Conservation (phyloP, 352 stramenopile genomes). For the Phytophthora constricta region DNA sequence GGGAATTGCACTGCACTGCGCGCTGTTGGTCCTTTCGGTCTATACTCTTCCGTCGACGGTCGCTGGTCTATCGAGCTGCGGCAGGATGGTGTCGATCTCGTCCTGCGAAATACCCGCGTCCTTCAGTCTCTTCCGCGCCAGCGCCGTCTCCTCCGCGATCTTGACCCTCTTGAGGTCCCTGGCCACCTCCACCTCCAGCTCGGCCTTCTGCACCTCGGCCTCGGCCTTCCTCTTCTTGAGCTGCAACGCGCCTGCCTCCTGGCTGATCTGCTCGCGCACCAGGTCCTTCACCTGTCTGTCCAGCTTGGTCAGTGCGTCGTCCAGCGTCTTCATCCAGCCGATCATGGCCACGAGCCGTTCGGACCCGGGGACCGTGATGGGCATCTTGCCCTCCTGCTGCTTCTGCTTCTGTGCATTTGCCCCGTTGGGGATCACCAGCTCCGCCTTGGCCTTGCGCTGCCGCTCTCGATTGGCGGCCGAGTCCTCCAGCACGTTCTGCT, state of each 20-base stretch:
- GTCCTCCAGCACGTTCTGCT: constrained; percentile 38
- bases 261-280: constrained; percentile 25
- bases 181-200: constrained; percentile 36
- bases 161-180: constrained; percentile 42
- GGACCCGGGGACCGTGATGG: constrained; percentile 23
- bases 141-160: constrained; percentile 35
- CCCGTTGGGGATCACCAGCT: constrained; percentile 25
- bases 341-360: constrained; percentile 35
- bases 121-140: constrained; percentile 38
- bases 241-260: constrained; percentile 22
- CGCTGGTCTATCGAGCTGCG: constrained; percentile 26
- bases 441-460: constrained; percentile 38
- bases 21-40: neutral
- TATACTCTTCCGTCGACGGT: constrained; percentile 5
- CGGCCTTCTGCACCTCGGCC: constrained; percentile 37
- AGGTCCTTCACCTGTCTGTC: constrained; percentile 38
- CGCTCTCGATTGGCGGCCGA: constrained; percentile 28
- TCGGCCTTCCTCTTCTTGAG: constrained; percentile 38
- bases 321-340: constrained; percentile 40
- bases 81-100: constrained; percentile 40
- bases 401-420: constrained; percentile 23
- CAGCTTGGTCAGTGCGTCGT: constrained; percentile 32
- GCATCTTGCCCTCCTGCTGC: constrained; percentile 22
- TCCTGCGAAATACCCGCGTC: constrained; percentile 39
- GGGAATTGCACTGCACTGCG: neutral